Evolutionary conservation across 805 yeast genomes (phyloP), one percentile per base, ranked within the genome.

Genomic region (Yamadazyma ubonensis): DNA sequence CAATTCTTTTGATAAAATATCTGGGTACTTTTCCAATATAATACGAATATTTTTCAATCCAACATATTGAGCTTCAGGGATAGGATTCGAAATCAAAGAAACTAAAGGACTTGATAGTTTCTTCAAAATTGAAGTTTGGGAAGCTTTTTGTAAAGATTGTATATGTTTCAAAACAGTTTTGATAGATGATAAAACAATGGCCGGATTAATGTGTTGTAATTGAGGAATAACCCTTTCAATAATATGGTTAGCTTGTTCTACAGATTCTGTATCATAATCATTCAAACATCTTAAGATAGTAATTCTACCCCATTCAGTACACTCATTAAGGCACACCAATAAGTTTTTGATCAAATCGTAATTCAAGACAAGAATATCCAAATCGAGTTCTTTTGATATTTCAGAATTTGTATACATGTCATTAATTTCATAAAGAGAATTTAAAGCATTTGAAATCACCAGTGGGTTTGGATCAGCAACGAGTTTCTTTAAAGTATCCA

Each of bases 231-330:
- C 89, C 46, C 96, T 75, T 54, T 91, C 97, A 46, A 91, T 76
- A 39, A 91, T 86, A 55, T 86, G 89, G 44, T 76, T 79, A 2
- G 95, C 89, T 57, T 90, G 96, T 11, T 73, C 67, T 2, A 67
- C 58, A 33, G 72, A 76, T 2, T 57, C 53, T 0, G 95, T 71
- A 4, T 68, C 57, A 58, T 83, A 91, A 33, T 83, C 90, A 5
- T 88, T 74, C 48, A 93, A 65, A 1, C 96, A 89, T 1, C 86
- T 78, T 43, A 93, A 71, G 31, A 93, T 86, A 1, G 97, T 79
- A 49, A 93, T 85, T 55, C 99, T 77, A 8, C 99, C 99, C 99
- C 99, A 93, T 66, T 93, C 99, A 0, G 98, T 90, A 65, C 98
- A 91, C 65, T 93, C 99, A 61, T 91, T 91, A 49, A 93, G 71